phyloP scores from a whole-genome alignment of 148 eudicot species.

The Nepenthes mirabilis region DNA sequence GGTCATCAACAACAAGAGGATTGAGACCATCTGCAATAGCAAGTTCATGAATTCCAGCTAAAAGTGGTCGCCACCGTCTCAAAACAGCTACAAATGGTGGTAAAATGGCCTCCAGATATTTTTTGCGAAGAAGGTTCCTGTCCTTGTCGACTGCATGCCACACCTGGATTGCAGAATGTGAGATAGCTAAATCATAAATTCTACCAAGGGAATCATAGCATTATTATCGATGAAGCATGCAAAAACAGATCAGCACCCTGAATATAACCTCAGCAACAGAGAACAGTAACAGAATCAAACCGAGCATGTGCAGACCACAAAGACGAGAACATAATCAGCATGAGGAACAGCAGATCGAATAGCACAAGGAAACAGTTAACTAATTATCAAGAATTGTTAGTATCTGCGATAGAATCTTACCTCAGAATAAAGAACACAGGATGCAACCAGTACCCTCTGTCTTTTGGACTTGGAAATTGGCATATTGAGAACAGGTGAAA shows the following conservation, averaged over 20 bases:
- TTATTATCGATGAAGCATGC: slow-evolving; percentile 1
- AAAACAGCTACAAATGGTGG: slow-evolving; percentile 90
- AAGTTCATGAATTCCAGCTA: slow-evolving; percentile 96
- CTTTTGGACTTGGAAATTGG: slow-evolving; percentile 90
- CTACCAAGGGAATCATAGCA: not conserved
- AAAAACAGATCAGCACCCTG: not conserved
- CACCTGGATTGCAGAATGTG: slow-evolving; percentile 38
- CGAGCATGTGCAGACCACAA: not conserved
- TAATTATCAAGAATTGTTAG: not conserved
- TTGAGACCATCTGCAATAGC: slow-evolving; percentile 76
- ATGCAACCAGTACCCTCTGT: slow-evolving; percentile 94
- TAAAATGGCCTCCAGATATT: slow-evolving; percentile 76
- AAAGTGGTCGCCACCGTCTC: slow-evolving; percentile 93
- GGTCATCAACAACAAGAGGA: slow-evolving; percentile 86
- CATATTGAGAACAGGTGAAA: slow-evolving; percentile 89
- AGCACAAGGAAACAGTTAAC: slow-evolving; percentile 2
- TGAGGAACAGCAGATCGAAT: slow-evolving; percentile 2
- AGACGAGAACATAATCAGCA: not conserved
- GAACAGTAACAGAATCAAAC: not conserved
- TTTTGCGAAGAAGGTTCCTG: slow-evolving; percentile 75
- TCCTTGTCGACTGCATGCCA: slow-evolving; percentile 86
- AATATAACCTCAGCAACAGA: no score
- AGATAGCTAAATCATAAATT: not conserved
- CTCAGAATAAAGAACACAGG: slow-evolving; percentile 90
- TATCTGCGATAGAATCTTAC: slow-evolving; percentile 27